Base-by-base conservation (phyloP, 345 rosid species). In the Ailanthus altissimus region DNA sequence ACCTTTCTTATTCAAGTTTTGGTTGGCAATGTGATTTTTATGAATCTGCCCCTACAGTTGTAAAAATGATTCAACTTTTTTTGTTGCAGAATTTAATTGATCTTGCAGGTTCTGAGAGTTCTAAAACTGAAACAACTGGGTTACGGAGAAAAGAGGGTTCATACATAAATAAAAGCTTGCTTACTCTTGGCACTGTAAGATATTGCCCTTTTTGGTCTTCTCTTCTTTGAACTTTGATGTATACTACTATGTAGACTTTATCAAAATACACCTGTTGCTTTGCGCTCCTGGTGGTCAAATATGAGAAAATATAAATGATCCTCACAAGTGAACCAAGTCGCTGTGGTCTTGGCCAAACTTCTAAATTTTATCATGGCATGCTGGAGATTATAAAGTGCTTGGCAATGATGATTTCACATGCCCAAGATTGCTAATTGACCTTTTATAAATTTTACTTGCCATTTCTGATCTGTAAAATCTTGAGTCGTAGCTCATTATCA, bases 51-150 rank as follows among this genome's bases (percentile, higher is more conserved):
- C 18, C 45, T 71, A 43, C 42, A 56, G 20, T 47, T 5, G 5
- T 64, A 14, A 50, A 4, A 42, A 50, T 76, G n/a, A 61, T 69
- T 54, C 45, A 20, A 38, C 8, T 15, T 50, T 26, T 67, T 77
- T 45, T 73, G 59, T 71, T 80, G 81, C 87, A 89, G 92, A 79
- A 91, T 76, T 83, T 91, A 70, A 91, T 89, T 79, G 94, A 91
- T 83, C 91, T 91, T 62, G 91, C 94, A 25, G 94, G 94, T 71
- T 91, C 94, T 63, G 94, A 91, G 80, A 91, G 94, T 79, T 91
- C 94, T 21, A 91, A 91, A 80, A 82, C 90, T 72, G 94, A 91
- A 80, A 91, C 94, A 62, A 91, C 88, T 77, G 92, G 94, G 43
- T 64, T 89, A 82, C 83, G 92, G 72, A 89, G 92, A 81, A 91